Conservation (phyloP, 257 asterid species). For the Gardenia jasminoides region DNA sequence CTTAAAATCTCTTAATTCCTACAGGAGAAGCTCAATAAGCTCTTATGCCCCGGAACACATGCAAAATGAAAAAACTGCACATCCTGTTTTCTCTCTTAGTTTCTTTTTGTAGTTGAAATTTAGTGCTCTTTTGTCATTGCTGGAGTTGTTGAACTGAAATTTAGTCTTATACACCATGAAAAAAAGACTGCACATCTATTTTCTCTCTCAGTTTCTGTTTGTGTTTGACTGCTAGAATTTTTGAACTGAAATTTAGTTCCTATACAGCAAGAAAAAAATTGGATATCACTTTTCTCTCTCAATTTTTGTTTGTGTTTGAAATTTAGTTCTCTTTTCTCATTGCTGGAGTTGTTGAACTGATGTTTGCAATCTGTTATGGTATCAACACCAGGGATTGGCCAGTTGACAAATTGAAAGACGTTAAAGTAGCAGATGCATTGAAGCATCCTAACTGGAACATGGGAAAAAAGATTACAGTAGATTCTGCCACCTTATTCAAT, state of each 20-base stretch:
- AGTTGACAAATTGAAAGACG: constrained; percentile 87
- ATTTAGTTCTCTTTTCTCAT: neutral
- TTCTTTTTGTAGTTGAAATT: neutral
- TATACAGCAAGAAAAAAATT: neutral
- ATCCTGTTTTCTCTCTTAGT: neutral
- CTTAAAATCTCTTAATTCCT: neutral
- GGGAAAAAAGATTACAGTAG: constrained; percentile 98
- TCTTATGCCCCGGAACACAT: neutral
- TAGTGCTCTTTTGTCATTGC: neutral
- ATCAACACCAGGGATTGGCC: constrained; percentile 72
- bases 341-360: neutral
- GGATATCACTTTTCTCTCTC: neutral
- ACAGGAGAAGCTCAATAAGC: neutral
- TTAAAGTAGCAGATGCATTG: constrained; percentile 96
- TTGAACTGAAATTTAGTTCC: neutral
- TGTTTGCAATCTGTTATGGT: neutral
- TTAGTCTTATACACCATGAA: no score
- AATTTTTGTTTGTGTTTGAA: neutral
- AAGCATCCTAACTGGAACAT: constrained; percentile 99
- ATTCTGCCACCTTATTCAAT: constrained; percentile 97
- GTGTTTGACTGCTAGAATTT: neutral
- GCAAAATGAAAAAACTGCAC: neutral
- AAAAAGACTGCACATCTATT: neutral
- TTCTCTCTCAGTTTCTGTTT: neutral
- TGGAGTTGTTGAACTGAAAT: neutral